These are phyloP conservation scores for Aquilaria malaccensis DNA, from an alignment of 345 rosid genomes.

Conservation along the genomic window DNA sequence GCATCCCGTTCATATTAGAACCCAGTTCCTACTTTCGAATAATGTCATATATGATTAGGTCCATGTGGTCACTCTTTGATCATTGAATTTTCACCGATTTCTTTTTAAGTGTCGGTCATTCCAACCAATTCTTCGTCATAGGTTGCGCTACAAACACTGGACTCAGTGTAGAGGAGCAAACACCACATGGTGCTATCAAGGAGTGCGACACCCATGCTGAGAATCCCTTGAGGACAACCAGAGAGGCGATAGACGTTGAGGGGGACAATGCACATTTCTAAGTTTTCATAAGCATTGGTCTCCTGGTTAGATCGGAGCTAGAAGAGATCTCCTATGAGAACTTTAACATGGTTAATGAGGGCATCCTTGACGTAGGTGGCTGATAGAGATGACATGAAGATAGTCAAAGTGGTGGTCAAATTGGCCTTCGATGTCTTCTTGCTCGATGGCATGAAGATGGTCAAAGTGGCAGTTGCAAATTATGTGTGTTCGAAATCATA, in stretches of 20 bases:
- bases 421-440: too few species aligned
- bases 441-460: too few species aligned
- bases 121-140: too few species aligned
- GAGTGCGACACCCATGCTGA: conserved; percentile 65
- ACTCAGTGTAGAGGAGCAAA: conserved; percentile 51
- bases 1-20: conserved; percentile 3
- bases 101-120: too few species aligned
- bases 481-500: too few species aligned
- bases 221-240: conserved; percentile 80
- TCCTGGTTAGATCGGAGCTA: conserved; percentile 18
- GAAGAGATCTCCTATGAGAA: conserved; percentile 45
- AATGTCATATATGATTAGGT: conserved; percentile 29
- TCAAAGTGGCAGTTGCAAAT: too few species aligned
- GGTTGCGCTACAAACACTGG: too few species aligned
- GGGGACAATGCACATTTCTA: conserved; percentile 32
- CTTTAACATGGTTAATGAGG: conserved; percentile 59
- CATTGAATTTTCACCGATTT: conserved; percentile 29
- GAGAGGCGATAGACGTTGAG: conserved; percentile 75
- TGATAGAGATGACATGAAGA: conserved; percentile 24
- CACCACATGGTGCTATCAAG: conserved; percentile 63
- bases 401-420: too few species aligned
- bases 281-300: conserved; percentile 14
- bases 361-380: conserved; percentile 87
- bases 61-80: conserved; percentile 60
- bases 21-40: neutral